Conservation (phyloP, 495 filamentous ascomycete genomes). For the Penicillium arizonense region DNA sequence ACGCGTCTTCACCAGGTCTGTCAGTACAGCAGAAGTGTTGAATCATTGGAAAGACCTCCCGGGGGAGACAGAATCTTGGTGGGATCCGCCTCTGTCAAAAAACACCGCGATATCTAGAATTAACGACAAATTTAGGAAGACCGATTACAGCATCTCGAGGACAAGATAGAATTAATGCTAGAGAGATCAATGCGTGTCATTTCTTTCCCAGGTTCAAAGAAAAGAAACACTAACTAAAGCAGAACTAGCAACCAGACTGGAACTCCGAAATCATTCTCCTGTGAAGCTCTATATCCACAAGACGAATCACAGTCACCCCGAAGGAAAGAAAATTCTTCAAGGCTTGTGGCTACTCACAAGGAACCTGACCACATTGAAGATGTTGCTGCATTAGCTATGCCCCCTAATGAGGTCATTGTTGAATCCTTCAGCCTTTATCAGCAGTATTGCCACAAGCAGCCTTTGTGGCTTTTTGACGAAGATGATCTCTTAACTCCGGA, state of each 20-base stretch:
- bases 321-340: background rate
- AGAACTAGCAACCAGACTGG: conserved; percentile 12
- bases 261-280: conserved; percentile 7
- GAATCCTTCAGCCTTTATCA: conserved; percentile 36
- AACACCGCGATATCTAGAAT: background rate
- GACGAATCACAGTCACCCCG: conserved; percentile 2
- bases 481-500: conserved; percentile 29
- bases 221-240: conserved; percentile 10
- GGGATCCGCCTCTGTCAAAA: conserved; percentile 3
- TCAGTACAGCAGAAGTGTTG: conserved; percentile 29
- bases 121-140: conserved; percentile 31
- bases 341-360: conserved; percentile 2
- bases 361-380: conserved; percentile 11
- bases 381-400: conserved; percentile 18
- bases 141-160: conserved; percentile 38
- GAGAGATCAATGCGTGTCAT: conserved; percentile 25
- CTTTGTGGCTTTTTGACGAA: conserved; percentile 42
- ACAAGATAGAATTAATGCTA: conserved; percentile 42
- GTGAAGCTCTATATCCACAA: conserved; percentile 4
- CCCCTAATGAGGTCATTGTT: conserved; percentile 21
- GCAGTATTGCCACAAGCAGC: conserved; percentile 44
- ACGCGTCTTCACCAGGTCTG: conserved; percentile 39
- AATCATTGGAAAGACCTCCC: conserved; percentile 5
- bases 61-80: conserved; percentile 19
- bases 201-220: background rate